phyloP scores from a whole-genome alignment of 2,329 filamentous ascomycete genomes.

The Leptodontidium sp. region DNA sequence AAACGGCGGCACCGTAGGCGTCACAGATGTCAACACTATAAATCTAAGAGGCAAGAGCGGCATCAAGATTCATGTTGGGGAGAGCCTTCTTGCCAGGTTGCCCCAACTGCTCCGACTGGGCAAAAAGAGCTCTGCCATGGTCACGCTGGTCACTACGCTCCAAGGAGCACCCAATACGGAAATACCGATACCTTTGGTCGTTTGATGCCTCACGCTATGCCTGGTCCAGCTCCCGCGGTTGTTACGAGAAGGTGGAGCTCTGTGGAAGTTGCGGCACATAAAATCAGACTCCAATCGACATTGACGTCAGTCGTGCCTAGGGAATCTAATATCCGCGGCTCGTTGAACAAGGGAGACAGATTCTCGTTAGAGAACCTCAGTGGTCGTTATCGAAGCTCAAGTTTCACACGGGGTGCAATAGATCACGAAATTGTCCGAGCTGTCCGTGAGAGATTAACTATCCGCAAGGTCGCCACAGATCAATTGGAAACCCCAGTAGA shows the following conservation, averaged over 20 bases:
- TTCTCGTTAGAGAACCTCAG: constrained; percentile 17
- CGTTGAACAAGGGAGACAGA: not conserved
- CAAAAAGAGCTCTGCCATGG: constrained; percentile 22
- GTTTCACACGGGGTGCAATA: constrained; percentile 28
- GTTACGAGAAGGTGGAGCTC: constrained; percentile 41
- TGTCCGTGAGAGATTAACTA: constrained; percentile 37
- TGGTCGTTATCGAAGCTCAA: constrained; percentile 28
- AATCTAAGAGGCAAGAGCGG: constrained; percentile 12
- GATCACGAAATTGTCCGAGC: constrained; percentile 36
- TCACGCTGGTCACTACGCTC: constrained; percentile 19
- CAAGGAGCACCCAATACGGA: constrained; percentile 1
- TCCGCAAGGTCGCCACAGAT: constrained; percentile 27
- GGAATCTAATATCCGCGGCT: too few relatives aligned
- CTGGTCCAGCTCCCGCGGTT: constrained; percentile 20
- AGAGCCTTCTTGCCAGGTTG: constrained; percentile 27
- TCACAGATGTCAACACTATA: constrained; percentile 20
- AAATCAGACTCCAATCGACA: constrained; percentile 2
- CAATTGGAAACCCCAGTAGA: constrained; percentile 15
- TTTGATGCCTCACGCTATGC: constrained; percentile 15
- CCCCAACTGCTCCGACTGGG: constrained; percentile 31
- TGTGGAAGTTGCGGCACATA: constrained; percentile 36
- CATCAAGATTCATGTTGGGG: constrained; percentile 23
- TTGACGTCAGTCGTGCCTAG: not conserved
- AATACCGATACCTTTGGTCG: constrained; percentile 21
- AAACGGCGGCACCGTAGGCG: constrained; percentile 15